phyloP scores from a whole-genome alignment of 495 filamentous ascomycete genomes.

The Tetracladium setigerum region DNA sequence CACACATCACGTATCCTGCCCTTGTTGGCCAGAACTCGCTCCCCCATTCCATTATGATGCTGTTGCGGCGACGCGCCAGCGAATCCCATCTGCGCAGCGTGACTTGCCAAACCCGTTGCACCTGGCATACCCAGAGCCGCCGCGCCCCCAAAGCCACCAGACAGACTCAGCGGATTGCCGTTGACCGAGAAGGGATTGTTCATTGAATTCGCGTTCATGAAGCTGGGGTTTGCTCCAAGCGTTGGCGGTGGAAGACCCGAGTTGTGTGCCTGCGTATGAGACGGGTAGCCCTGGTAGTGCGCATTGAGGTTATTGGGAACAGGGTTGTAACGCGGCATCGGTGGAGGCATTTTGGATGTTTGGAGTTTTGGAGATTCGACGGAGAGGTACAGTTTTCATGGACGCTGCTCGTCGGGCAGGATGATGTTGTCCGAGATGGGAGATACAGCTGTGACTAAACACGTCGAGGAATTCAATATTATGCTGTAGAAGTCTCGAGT shows the following conservation, averaged over 20 bases:
- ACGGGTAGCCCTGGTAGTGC: slow-evolving; percentile 42
- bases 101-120: slow-evolving; percentile 79
- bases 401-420: slow-evolving; percentile 15
- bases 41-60: slow-evolving; percentile 38
- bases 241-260: slow-evolving; percentile 53
- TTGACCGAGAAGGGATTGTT: slow-evolving; percentile 59
- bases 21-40: slow-evolving; percentile 43
- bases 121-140: slow-evolving; percentile 50
- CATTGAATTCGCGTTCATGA: slow-evolving; percentile 57
- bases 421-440: not conserved
- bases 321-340: slow-evolving; percentile 43
- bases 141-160: slow-evolving; percentile 47
- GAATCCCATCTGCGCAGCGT: slow-evolving; percentile 82
- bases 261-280: slow-evolving; percentile 44
- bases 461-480: no score
- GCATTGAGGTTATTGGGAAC: slow-evolving; percentile 22
- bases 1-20: slow-evolving; percentile 90
- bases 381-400: slow-evolving; percentile 22
- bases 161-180: slow-evolving; percentile 48
- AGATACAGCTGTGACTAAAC: not conserved
- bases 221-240: slow-evolving; percentile 50
- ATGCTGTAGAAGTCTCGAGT: no score
- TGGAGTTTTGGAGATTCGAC: slow-evolving; percentile 17
- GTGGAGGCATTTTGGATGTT: slow-evolving; percentile 38
- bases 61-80: slow-evolving; percentile 69